Base-by-base conservation (phyloP, 192 early-diverging fungal genomes). In the Pilaira anomala region DNA sequence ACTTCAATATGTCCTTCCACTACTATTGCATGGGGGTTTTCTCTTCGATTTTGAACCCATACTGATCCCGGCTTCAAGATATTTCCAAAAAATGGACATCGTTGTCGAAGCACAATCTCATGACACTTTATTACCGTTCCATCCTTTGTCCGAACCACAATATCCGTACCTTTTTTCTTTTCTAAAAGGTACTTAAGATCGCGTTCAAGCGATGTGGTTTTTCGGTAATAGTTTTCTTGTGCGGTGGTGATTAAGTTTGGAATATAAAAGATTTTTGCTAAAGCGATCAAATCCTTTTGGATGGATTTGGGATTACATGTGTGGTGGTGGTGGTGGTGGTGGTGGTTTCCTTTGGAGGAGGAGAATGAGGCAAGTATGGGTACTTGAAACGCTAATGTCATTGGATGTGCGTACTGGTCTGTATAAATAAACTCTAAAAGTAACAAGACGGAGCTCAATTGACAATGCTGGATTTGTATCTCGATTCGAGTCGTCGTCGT, bases 11-110 rank as follows among this genome's bases (percentile, higher is more conserved):
- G 44, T 7, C 22, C 52, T 40, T 25, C 24, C n/a, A n/a, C n/a
- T n/a, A n/a, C n/a, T n/a, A n/a, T n/a, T n/a, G n/a, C n/a, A n/a
- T n/a, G n/a, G 7, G 29, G 42, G 8, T 24, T 1, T 1, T 63
- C 46, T 53, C 60, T 68, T 19, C 80, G 74, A 0, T 45, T 41
- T 9, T 76, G 64, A 13, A 71, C 61, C 88, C 88, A 91, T 19
- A 71, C 64, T 5, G 77, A 58, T 21, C 67, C 73, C 5, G 68
- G 64, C 16, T 67, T 72, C 26, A 89, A 73, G 68, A 89, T 71
- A n/a, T 82, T 80, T 28, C 75, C 67, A 68, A 91, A 91, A 66
- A 87, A 91, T 7, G 81, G 76, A 48, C 80, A 86, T 18, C 88
- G 72, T 14, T 83, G 81, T 12, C 77, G 69, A 26, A 88, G 59